A percentile compares a stretch with the other conserved stretches of the same genome.
Conservation (phyloP, 2,329 filamentous ascomycete genomes). For the Lasiodiplodia theobromae region DNA sequence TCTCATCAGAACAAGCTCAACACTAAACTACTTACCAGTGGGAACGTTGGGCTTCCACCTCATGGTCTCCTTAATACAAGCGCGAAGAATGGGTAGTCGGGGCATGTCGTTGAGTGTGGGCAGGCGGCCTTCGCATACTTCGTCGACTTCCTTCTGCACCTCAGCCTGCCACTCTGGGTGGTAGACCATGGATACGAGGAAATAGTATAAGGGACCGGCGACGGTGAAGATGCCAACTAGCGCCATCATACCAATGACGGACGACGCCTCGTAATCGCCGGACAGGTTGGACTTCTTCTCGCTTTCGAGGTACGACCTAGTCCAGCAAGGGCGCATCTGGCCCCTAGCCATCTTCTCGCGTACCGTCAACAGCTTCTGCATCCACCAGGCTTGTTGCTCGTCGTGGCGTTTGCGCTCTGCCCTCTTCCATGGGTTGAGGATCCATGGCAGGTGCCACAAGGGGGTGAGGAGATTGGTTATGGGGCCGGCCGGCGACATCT, state of each 20-base stretch:
- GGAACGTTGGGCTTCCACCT: slow-evolving; percentile 65
- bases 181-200: slow-evolving; percentile 42
- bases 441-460: slow-evolving; percentile 59
- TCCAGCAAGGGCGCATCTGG: slow-evolving; percentile 52
- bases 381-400: slow-evolving; percentile 61
- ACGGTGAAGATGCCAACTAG: slow-evolving; percentile 50
- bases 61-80: slow-evolving; percentile 65
- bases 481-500: slow-evolving; percentile 65
- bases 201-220: slow-evolving; percentile 47
- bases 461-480: slow-evolving; percentile 65
- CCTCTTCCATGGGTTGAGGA: slow-evolving; percentile 62
- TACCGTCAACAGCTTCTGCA: slow-evolving; percentile 53
- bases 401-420: slow-evolving; percentile 62
- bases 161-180: slow-evolving; percentile 62
- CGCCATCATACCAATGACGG: slow-evolving; percentile 48
- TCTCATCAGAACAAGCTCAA: background rate
- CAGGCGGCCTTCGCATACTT: slow-evolving; percentile 57
- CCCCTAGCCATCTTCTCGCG: slow-evolving; percentile 51
- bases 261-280: slow-evolving; percentile 49
- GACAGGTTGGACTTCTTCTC: slow-evolving; percentile 42
- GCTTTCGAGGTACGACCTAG: slow-evolving; percentile 53
- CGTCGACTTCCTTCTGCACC: slow-evolving; percentile 65
- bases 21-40: slow-evolving; percentile 6
- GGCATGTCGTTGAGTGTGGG: slow-evolving; percentile 60
- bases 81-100: slow-evolving; percentile 60